Evolutionary conservation across 163 green algal genomes (phyloP).

Genomic region (Scenedesmus sp.): DNA sequence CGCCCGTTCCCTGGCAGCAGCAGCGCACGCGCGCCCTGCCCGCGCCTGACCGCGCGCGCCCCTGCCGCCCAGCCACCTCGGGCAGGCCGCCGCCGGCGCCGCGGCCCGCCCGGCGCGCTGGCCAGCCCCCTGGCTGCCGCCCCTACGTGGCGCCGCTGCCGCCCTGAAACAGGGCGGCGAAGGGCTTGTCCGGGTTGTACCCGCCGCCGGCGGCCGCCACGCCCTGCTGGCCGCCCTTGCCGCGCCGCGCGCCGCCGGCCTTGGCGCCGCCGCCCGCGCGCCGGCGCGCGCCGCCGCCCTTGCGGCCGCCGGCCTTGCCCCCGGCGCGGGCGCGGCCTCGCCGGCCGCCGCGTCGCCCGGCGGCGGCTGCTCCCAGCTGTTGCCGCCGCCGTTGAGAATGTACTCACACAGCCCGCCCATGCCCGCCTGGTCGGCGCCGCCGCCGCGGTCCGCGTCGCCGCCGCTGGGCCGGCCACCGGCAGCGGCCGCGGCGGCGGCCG

Average conservation of each 20-base stretch:
- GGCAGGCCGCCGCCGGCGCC: too few relatives aligned
- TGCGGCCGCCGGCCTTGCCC: neutral
- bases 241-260: neutral
- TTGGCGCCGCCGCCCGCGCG: neutral
- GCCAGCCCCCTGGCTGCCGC: too few relatives aligned
- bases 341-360: neutral
- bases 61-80: too few relatives aligned
- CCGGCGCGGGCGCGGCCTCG: neutral
- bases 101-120: too few relatives aligned
- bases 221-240: neutral
- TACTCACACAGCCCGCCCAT: slow-evolving; percentile 19
- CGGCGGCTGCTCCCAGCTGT: slow-evolving; percentile 32
- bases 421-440: neutral
- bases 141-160: too few relatives aligned
- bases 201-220: neutral
- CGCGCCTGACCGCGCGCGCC: too few relatives aligned
- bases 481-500: neutral
- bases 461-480: slow-evolving; percentile 1
- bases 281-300: neutral
- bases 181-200: slow-evolving; percentile 8
- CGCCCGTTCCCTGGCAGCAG: too few relatives aligned
- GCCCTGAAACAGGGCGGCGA: slow-evolving; percentile 20
- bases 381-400: neutral
- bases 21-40: too few relatives aligned
- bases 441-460: neutral